Percentiles rank a stretch among this genome's conserved stretches.
phyloP scores from a whole-genome alignment of 495 filamentous ascomycete genomes.

The Penicillium canescens region DNA sequence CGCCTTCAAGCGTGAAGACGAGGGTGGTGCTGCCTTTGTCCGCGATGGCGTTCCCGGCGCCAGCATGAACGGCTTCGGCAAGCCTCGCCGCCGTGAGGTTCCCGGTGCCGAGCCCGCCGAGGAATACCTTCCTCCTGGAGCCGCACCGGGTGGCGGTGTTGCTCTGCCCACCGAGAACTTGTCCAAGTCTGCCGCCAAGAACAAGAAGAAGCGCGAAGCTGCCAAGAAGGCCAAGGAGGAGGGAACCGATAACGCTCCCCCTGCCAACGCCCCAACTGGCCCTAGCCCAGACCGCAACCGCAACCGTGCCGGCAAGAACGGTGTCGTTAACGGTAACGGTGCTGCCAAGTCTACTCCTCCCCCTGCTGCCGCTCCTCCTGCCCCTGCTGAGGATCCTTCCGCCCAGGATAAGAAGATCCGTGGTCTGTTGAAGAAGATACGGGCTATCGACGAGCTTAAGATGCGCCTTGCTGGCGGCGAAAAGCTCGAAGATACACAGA shows the following conservation, averaged over 20 bases:
- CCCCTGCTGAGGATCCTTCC: constrained; percentile 32
- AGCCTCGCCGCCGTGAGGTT: constrained; percentile 64
- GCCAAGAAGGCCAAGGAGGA: constrained; percentile 86
- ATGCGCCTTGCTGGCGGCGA: constrained; percentile 92
- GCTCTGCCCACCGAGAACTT: constrained; percentile 62
- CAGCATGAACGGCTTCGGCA: constrained; percentile 78
- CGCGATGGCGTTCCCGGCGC: constrained; percentile 71
- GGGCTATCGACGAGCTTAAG: constrained; percentile 96
- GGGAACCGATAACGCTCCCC: constrained; percentile 50
- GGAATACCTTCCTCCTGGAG: constrained; percentile 62
- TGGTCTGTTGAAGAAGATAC: constrained; percentile 90
- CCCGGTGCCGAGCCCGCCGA: constrained; percentile 74
- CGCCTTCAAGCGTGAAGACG: constrained; percentile 96
- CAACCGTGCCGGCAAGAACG: constrained; percentile 41
- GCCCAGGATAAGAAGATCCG: constrained; percentile 85
- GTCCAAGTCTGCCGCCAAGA: constrained; percentile 88
- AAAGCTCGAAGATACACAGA: constrained; percentile 96
- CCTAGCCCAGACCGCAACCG: constrained; percentile 36
- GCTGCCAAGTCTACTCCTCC: constrained; percentile 14
- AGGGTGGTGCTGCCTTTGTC: constrained; percentile 87
- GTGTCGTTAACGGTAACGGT: constrained; percentile 21
- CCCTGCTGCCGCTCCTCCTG: constrained; percentile 24
- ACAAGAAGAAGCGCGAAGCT: constrained; percentile 96
- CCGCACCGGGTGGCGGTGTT: constrained; percentile 71
- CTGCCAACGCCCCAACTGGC: constrained; percentile 66